Evolutionary conservation across 495 filamentous ascomycete species (phyloP).

Genomic region (Glonium stellatum): DNA sequence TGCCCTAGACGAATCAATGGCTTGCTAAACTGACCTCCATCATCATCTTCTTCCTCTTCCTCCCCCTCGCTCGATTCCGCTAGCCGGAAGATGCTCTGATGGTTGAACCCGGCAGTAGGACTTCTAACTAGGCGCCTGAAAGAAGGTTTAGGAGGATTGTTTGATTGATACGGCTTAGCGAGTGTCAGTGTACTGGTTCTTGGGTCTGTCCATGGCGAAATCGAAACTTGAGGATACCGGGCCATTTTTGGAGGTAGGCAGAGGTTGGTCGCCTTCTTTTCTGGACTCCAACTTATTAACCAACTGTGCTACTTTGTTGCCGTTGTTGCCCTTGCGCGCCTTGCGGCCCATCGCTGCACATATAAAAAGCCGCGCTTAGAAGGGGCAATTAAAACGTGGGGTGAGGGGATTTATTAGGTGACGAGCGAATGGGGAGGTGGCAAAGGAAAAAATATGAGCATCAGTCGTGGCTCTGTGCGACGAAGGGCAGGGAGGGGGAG

Average conservation of each 20-base stretch:
- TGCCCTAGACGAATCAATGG: not conserved
- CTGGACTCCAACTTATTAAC: not conserved
- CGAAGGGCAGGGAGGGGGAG: not conserved
- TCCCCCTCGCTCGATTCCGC: not conserved
- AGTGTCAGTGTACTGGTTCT: not conserved
- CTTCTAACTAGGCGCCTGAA: not conserved
- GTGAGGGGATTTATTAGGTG: not conserved
- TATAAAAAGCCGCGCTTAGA: conserved; percentile 1
- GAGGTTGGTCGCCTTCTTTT: not conserved
- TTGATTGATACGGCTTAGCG: not conserved
- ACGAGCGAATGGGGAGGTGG: not conserved
- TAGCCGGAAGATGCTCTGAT: not conserved
- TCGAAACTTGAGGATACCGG: not conserved
- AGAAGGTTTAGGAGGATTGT: not conserved
- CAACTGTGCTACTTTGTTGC: conserved; percentile 1
- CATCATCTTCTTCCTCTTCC: not conserved
- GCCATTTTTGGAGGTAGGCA: not conserved
- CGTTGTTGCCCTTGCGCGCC: not conserved
- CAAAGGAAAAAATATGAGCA: not conserved
- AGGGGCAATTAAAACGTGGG: conserved; percentile 1
- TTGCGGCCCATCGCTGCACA: not conserved
- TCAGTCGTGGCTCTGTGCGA: not conserved
- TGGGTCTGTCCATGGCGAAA: not conserved
- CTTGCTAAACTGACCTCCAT: not conserved
- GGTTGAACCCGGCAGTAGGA: not conserved